Conservation (phyloP, 208 protist species). For the Phytomonas francai region DNA sequence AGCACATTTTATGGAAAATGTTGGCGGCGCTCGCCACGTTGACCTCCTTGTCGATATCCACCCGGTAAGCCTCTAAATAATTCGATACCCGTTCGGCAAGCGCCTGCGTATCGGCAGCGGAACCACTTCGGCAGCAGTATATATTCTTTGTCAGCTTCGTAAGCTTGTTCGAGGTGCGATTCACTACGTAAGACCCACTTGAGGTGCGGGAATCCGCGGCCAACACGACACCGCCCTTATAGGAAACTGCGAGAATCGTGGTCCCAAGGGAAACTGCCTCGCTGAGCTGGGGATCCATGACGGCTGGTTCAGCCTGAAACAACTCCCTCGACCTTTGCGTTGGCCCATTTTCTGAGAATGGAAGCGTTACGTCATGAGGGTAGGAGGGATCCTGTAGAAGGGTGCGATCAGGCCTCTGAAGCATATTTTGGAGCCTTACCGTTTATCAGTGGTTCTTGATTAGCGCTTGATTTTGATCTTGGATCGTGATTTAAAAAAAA, state of each 20-base stretch:
- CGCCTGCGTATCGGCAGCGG: slow-evolving; percentile 97
- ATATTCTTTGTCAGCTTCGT: slow-evolving; percentile 95
- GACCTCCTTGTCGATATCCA: slow-evolving; percentile 83
- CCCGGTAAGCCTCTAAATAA: slow-evolving; percentile 89
- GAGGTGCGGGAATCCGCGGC: slow-evolving; percentile 97
- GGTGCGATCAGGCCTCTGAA: slow-evolving; percentile 58
- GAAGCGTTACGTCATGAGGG: slow-evolving; percentile 34
- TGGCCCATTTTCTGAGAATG: slow-evolving; percentile 55
- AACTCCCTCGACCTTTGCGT: slow-evolving; percentile 48
- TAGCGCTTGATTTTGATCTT: not conserved
- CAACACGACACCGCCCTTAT: slow-evolving; percentile 94
- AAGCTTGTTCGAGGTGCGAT: slow-evolving; percentile 97
- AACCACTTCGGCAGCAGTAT: slow-evolving; percentile 97
- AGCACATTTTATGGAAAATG: slow-evolving; percentile 95
- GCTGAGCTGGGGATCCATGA: slow-evolving; percentile 77
- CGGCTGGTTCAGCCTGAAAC: slow-evolving; percentile 63
- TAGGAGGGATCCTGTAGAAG: slow-evolving; percentile 74
- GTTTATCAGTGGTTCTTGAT: not conserved
- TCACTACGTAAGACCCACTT: slow-evolving; percentile 95
- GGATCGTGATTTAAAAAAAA: not conserved
- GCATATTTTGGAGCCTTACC: slow-evolving; percentile 28
- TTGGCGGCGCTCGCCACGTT: slow-evolving; percentile 94
- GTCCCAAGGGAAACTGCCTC: slow-evolving; percentile 90
- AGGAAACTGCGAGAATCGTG: slow-evolving; percentile 97
- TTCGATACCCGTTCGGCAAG: slow-evolving; percentile 90